phyloP scores from a whole-genome alignment of 2,329 filamentous ascomycete species.

The Fusarium sp. region DNA sequence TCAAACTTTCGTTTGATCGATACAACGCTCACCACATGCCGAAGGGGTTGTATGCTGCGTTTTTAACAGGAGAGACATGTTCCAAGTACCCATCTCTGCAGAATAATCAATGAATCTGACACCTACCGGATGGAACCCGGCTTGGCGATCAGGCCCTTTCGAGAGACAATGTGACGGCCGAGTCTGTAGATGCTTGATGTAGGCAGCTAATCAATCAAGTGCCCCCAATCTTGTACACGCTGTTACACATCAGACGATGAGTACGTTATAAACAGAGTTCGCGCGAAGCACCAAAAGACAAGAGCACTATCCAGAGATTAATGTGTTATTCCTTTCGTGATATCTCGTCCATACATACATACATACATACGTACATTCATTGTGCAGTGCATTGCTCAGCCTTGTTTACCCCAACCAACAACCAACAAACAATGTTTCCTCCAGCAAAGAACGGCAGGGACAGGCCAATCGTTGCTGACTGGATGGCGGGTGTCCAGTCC shows the following conservation, averaged over 20 bases:
- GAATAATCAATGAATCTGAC: background rate
- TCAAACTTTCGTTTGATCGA: background rate
- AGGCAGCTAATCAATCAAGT: background rate
- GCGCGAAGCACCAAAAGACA: background rate
- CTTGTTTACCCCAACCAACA: background rate
- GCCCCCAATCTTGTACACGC: background rate
- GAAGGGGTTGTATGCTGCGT: background rate
- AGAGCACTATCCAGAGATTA: background rate
- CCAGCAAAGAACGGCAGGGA: background rate
- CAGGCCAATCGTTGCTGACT: background rate
- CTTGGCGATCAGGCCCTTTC: background rate
- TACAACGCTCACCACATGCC: background rate
- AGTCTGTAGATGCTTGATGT: background rate
- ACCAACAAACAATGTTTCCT: background rate
- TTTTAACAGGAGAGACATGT: background rate
- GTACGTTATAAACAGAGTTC: constrained; percentile 1
- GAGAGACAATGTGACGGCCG: background rate
- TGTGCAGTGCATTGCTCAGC: background rate
- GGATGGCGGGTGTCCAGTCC: constrained; percentile 4
- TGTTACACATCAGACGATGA: background rate
- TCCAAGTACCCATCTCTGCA: background rate
- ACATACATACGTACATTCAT: background rate
- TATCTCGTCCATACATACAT: background rate
- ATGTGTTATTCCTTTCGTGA: background rate
- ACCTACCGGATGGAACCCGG: background rate